Conservation (phyloP, 2,329 filamentous ascomycete species). For the Pezizomycotina sp. region DNA sequence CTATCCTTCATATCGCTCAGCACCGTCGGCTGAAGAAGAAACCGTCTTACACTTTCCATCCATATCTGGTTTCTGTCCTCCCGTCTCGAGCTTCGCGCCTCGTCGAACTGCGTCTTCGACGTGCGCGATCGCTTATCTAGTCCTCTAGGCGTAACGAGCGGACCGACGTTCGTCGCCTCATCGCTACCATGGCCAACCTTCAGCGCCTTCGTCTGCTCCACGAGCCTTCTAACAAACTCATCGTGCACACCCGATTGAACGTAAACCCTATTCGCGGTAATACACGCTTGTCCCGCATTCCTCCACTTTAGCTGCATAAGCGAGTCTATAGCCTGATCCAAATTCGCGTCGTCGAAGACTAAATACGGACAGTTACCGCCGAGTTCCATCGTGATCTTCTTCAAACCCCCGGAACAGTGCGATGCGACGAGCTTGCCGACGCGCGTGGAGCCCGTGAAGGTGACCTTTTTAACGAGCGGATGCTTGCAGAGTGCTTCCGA, state of each 20-base stretch:
- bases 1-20: slow-evolving; percentile 69
- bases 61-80: no score
- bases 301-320: slow-evolving; percentile 84
- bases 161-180: slow-evolving; percentile 57
- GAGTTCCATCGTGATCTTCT: slow-evolving; percentile 78
- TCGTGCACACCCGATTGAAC: slow-evolving; percentile 66
- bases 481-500: slow-evolving; percentile 62
- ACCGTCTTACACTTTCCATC: no score
- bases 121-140: slow-evolving; percentile 62
- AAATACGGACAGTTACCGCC: slow-evolving; percentile 94
- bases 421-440: slow-evolving; percentile 70
- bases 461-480: slow-evolving; percentile 68
- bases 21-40: slow-evolving; percentile 66
- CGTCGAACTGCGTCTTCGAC: slow-evolving; percentile 47
- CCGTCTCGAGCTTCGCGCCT: no score
- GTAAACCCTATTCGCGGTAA: slow-evolving; percentile 72
- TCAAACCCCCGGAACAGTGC: slow-evolving; percentile 66
- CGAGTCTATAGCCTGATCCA: slow-evolving; percentile 68
- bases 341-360: slow-evolving; percentile 85
- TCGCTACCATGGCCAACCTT: slow-evolving; percentile 61
- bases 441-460: slow-evolving; percentile 69
- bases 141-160: slow-evolving; percentile 71
- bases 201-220: slow-evolving; percentile 56
- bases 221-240: slow-evolving; percentile 50
- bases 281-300: slow-evolving; percentile 87